These are phyloP conservation scores for Clarireedia paspali DNA, from an alignment of 2,329 filamentous ascomycete species.

Conservation along the genomic window DNA sequence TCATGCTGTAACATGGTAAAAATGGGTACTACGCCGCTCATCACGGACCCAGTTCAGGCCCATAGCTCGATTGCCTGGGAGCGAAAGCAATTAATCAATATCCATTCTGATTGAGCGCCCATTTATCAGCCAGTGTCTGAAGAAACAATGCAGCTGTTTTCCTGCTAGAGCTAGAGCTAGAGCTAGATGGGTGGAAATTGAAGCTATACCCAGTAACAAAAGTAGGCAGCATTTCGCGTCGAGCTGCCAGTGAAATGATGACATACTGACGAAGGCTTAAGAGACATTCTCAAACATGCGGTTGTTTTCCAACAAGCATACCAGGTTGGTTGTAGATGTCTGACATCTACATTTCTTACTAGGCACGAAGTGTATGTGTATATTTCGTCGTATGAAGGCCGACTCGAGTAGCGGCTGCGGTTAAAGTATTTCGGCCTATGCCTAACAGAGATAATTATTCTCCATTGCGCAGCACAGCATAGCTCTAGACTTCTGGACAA, in stretches of 20 bases:
- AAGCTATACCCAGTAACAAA: not conserved
- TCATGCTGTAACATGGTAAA: no score
- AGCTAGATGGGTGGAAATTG: not conserved
- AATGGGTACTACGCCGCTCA: slow-evolving; percentile 2
- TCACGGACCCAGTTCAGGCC: slow-evolving; percentile 7
- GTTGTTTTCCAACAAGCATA: slow-evolving; percentile 6
- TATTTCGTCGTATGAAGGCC: not conserved
- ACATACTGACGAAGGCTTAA: not conserved
- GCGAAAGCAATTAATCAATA: slow-evolving; percentile 1
- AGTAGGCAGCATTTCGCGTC: not conserved
- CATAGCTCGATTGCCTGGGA: not conserved
- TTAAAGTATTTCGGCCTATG: not conserved
- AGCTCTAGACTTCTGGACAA: not conserved
- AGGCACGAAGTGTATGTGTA: not conserved
- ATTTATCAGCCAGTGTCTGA: not conserved
- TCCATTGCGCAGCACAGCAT: not conserved
- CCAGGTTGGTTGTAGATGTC: not conserved
- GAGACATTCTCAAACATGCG: slow-evolving; percentile 9
- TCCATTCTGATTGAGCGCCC: slow-evolving; percentile 1
- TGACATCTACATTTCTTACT: slow-evolving; percentile 3
- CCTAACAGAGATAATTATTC: not conserved
- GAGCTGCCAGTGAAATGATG: not conserved
- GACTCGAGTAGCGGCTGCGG: not conserved
- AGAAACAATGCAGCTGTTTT: not conserved
- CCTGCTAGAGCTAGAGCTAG: not conserved